A percentile compares a stretch with the other conserved stretches of the same genome.
phyloP scores from a whole-genome alignment of 768 basidiomycete species.

The Calocera cornea region DNA sequence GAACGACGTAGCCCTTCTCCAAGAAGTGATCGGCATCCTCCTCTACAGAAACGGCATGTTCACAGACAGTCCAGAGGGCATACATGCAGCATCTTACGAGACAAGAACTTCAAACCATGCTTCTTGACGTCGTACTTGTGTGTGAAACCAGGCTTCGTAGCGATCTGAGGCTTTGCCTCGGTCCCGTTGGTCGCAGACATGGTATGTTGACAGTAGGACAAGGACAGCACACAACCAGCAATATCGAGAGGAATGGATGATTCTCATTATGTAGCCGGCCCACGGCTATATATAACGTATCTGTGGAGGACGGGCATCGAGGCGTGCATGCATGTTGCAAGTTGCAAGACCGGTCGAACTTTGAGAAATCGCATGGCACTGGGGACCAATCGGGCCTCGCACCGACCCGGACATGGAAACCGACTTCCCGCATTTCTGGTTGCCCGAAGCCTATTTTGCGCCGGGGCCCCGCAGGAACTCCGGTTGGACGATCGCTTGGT shows the following conservation, averaged over 20 bases:
- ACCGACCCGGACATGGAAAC: background rate
- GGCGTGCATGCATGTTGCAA: background rate
- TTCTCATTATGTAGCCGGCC: background rate
- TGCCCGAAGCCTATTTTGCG: background rate
- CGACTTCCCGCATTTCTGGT: background rate
- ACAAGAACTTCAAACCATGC: background rate
- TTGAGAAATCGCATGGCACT: background rate
- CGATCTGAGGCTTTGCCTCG: background rate
- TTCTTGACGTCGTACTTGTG: background rate
- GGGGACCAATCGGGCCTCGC: conserved; percentile 2
- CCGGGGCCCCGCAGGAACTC: background rate
- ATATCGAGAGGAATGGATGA: background rate
- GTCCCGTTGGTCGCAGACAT: background rate
- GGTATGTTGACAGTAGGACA: background rate
- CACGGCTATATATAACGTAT: background rate
- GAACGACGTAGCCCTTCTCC: background rate
- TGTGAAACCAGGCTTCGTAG: background rate
- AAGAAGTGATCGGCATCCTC: conserved; percentile 1
- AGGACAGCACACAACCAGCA: background rate
- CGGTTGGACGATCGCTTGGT: background rate
- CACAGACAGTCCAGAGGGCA: background rate
- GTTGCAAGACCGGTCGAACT: background rate
- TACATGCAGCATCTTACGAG: background rate
- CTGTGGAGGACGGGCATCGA: background rate
- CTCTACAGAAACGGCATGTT: background rate